Percentiles rank a stretch among this genome's conserved stretches.
phyloP scores from a whole-genome alignment of 768 basidiomycete genomes.

The Tylopilus sp. region DNA sequence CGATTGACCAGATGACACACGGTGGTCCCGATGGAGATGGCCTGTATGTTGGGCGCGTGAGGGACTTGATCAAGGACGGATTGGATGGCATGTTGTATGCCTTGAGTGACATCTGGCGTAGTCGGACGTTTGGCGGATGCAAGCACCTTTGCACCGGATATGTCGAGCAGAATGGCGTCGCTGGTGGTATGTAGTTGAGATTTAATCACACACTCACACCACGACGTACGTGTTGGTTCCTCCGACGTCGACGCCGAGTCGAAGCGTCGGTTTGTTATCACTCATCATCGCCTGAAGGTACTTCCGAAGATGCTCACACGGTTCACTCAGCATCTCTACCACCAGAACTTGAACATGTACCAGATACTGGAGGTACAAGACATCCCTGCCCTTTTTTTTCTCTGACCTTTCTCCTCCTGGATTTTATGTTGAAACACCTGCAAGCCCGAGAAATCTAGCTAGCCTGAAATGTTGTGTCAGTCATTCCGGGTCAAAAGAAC shows the following conservation, averaged over 20 bases:
- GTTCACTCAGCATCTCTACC: no score
- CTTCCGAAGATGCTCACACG: no score
- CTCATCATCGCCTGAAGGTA: no score
- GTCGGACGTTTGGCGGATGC: constrained; percentile 47
- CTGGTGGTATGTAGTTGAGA: constrained; percentile 20
- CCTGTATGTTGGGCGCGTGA: constrained; percentile 39
- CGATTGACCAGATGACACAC: constrained; percentile 24
- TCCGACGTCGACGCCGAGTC: constrained; percentile 35
- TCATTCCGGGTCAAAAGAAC: no score
- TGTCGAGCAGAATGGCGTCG: constrained; percentile 29
- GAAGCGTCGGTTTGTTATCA: constrained; percentile 1
- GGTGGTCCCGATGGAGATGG: constrained; percentile 61
- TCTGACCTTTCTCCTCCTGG: no score
- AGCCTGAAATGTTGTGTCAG: no score
- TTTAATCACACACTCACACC: neutral
- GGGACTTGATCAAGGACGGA: constrained; percentile 39
- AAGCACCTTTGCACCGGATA: constrained; percentile 18
- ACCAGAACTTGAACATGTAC: no score
- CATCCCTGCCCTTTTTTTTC: no score
- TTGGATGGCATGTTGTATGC: constrained; percentile 52
- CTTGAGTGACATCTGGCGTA: constrained; percentile 53
- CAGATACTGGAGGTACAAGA: no score
- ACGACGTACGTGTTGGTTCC: constrained; percentile 32
- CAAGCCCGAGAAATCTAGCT: no score
- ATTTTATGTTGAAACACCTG: no score